phyloP scores from a whole-genome alignment of 139 green algal genomes.

The Dunaliella primolecta region DNA sequence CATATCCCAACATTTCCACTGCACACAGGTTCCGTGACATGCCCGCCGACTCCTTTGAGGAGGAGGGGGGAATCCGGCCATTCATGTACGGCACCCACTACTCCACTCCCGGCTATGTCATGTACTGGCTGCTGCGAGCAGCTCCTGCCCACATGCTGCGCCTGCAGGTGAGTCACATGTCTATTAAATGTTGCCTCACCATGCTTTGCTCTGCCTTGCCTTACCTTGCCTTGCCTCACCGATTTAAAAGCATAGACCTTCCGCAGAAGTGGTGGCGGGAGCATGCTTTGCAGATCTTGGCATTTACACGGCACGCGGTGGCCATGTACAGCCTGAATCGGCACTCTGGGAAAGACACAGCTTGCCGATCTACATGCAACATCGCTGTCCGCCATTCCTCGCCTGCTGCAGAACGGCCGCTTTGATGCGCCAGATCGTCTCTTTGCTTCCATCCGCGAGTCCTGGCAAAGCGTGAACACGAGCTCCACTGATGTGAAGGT shows the following conservation, averaged over 20 bases:
- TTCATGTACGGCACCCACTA: constrained; percentile 97
- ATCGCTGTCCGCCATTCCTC: too few relatives aligned
- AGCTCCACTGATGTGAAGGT: constrained; percentile 87
- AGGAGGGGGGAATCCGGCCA: constrained; percentile 53
- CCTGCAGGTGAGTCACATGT: constrained; percentile 61
- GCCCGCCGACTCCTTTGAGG: constrained; percentile 37
- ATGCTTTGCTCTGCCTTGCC: too few relatives aligned
- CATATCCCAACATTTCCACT: too few relatives aligned
- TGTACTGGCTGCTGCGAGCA: constrained; percentile 88
- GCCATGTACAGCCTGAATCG: too few relatives aligned
- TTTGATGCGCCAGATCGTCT: constrained; percentile 94
- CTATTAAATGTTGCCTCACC: too few relatives aligned
- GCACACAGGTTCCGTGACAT: constrained; percentile 57
- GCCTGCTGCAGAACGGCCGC: constrained; percentile 78
- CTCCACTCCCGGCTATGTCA: constrained; percentile 88
- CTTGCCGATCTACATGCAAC: too few relatives aligned
- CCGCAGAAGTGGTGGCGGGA: too few relatives aligned
- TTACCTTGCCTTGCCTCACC: too few relatives aligned
- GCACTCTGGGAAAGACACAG: too few relatives aligned
- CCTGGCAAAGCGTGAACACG: constrained; percentile 78
- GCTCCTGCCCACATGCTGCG: constrained; percentile 87
- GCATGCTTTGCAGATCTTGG: too few relatives aligned
- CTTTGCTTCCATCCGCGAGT: constrained; percentile 74
- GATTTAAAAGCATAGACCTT: too few relatives aligned
- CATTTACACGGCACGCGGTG: too few relatives aligned